Evolutionary conservation across 148 eudicot species (phyloP).

Genomic region (Fagopyrum tataricum): DNA sequence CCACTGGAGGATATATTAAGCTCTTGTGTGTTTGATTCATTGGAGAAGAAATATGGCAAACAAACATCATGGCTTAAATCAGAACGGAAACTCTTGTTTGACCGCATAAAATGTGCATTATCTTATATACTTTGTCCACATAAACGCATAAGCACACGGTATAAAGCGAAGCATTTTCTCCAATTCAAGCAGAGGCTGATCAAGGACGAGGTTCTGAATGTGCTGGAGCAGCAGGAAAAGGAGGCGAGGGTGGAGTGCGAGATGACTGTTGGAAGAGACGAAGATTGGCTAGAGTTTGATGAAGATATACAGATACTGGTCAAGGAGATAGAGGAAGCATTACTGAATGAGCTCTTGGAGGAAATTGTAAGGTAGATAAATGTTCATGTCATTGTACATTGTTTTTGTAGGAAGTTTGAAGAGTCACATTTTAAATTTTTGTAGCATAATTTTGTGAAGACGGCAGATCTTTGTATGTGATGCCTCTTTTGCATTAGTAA

Average conservation of each 20-base stretch:
- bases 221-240: slow-evolving; percentile 39
- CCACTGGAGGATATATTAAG: slow-evolving; percentile 31
- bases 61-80: slow-evolving; percentile 45
- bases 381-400: not conserved
- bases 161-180: slow-evolving; percentile 25
- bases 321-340: slow-evolving; percentile 41
- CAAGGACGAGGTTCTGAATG: slow-evolving; percentile 55
- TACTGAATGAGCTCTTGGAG: slow-evolving; percentile 41
- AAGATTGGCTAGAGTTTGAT: slow-evolving; percentile 36
- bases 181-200: slow-evolving; percentile 24
- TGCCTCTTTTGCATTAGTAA: not conserved
- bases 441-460: not conserved
- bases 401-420: slow-evolving; percentile 11
- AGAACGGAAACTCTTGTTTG: slow-evolving; percentile 78
- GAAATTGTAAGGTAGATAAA: slow-evolving; percentile 25
- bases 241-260: slow-evolving; percentile 25
- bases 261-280: slow-evolving; percentile 29
- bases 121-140: slow-evolving; percentile 36
- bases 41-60: slow-evolving; percentile 69
- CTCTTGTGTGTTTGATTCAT: slow-evolving; percentile 41
- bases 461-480: not conserved
- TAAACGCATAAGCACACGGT: slow-evolving; percentile 20
- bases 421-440: not conserved
- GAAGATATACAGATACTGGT: slow-evolving; percentile 42
- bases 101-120: slow-evolving; percentile 50